Conservation (phyloP, 352 stramenopile species). For the Phytophthora fragariae region DNA sequence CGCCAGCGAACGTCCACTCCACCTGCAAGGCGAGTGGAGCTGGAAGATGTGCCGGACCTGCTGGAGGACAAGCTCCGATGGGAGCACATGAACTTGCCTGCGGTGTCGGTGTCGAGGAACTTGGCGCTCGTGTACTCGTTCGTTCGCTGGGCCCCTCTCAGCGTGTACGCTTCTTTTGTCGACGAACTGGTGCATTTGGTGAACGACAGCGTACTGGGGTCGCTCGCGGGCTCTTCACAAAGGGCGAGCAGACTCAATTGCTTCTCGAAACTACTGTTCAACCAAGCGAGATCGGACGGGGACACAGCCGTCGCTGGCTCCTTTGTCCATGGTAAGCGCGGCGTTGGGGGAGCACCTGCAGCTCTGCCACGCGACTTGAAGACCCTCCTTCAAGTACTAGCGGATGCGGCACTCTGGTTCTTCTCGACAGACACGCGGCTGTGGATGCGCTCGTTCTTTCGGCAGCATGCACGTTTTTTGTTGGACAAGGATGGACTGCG, state of each 20-base stretch:
- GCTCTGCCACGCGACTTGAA: slow-evolving; percentile 42
- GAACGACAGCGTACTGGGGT: slow-evolving; percentile 43
- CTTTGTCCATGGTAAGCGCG: background rate
- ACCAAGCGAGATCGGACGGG: slow-evolving; percentile 34
- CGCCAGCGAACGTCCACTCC: background rate
- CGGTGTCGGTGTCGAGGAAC: slow-evolving; percentile 59
- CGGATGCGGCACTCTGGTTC: slow-evolving; percentile 54
- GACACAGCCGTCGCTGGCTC: background rate
- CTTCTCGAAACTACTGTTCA: slow-evolving; percentile 55
- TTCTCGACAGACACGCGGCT: slow-evolving; percentile 48
- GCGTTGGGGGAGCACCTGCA: background rate
- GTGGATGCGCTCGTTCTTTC: slow-evolving; percentile 50
- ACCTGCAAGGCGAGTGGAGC: background rate
- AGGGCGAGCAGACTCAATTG: slow-evolving; percentile 49
- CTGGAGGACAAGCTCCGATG: slow-evolving; percentile 26
- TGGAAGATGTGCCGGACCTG: background rate
- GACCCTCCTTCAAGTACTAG: slow-evolving; percentile 42
- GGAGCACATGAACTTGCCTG: slow-evolving; percentile 24
- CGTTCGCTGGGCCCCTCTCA: slow-evolving; percentile 53
- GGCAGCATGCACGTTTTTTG: slow-evolving; percentile 33
- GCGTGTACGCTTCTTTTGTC: slow-evolving; percentile 52
- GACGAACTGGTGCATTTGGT: slow-evolving; percentile 56
- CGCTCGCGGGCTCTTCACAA: slow-evolving; percentile 20
- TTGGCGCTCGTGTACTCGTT: slow-evolving; percentile 59
- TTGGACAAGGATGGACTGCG: slow-evolving; percentile 51